Base-by-base conservation (phyloP, 345 rosid species). In the Linum trigynum region DNA sequence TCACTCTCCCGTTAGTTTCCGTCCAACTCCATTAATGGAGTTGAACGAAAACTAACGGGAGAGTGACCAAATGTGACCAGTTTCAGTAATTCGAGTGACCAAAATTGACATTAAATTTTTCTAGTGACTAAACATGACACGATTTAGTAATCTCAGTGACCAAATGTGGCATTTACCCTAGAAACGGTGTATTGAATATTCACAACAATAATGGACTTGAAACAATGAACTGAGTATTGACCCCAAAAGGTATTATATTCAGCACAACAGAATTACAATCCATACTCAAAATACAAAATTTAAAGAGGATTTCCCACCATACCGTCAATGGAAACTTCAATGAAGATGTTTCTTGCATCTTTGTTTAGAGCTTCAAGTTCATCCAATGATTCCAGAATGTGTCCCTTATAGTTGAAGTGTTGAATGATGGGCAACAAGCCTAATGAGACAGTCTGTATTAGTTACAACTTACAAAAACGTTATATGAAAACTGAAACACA, bases 351-450 rank as follows among this genome's bases (percentile, higher is more conserved):
- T 71, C 71, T 80, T 23, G 67, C 42, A 61, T 76, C 79, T 70
- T 74, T 78, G 37, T 63, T 77, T 53, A 83, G 79, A 65, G 64
- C 55, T 68, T 67, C 82, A 71, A 73, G 71, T 57, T 74, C 61
- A 70, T 82, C 84, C 58, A 66, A 65, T 65, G 82, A 82, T 67
- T 79, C 82, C 63, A 88, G 63, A 78, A 77, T 70, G 69, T 72
- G 78, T 71, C 85, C 95, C 64, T 67, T 83, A 76, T 69, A 78
- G 70, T 76, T 76, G 72, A 90, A 66, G 61, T 83, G 82, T 66
- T 82, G 85, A 75, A 94, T 83, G 74, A 90, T 86, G 67, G 97
- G 99, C 81, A 94, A 69, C 65, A 94, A 81, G 82, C 99, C 97
- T 94, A 61, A 61, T 59, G 63, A 76, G 72, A 73, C 36, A 56